Evolutionary conservation across 1,284 basidiomycete genomes (phyloP), one percentile per base, ranked within the genome.

Genomic region (Tylopilus sp.): DNA sequence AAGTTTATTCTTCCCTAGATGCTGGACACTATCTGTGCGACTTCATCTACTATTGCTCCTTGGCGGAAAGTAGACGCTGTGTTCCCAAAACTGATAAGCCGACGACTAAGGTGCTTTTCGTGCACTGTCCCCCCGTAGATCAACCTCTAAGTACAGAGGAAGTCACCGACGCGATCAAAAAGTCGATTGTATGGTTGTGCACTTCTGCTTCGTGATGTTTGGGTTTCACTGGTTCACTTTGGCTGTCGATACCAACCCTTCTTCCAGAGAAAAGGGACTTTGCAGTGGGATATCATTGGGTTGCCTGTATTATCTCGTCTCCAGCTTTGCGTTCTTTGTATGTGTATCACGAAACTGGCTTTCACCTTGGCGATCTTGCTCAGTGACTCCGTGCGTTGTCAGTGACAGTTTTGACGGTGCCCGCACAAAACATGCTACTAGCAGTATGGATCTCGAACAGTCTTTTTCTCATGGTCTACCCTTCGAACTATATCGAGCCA

Each of bases 21-120:
- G 82, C 86, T 18, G 86, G 86, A 0, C 85, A 84, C 60, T 87
- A 82, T 64, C 70, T 88, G n/a, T 84, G 81, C 63, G 86, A 89
- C 67, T 89, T 84, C 65, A 77, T 84, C 52, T 87, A 85, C 64
- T 89, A 85, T 59, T 85, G 85, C 59, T 88, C 86, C 8, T 74
- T 89, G n/a, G 84, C 84, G 6, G 85, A 87, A 61, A 75, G 80
- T 18, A 78, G 74, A 58, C 76, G 82, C 6, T 70, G 70, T 26
- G 70, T 73, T 19, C 72, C 74, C 46, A 77, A 78, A 36, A 78
- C 76, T 49, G 78, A 83, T 57, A 77, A 78, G 58, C 75, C 74
- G 18, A 74, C 76, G 6, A 68, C 64, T n/a, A 77, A 78, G 58
- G 83, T 88, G 41, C 68, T 89, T 13, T 86, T 86, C 66, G 67